Evolutionary conservation across 805 yeast genomes (phyloP).

Genomic region (Kuraishia ogatae): DNA sequence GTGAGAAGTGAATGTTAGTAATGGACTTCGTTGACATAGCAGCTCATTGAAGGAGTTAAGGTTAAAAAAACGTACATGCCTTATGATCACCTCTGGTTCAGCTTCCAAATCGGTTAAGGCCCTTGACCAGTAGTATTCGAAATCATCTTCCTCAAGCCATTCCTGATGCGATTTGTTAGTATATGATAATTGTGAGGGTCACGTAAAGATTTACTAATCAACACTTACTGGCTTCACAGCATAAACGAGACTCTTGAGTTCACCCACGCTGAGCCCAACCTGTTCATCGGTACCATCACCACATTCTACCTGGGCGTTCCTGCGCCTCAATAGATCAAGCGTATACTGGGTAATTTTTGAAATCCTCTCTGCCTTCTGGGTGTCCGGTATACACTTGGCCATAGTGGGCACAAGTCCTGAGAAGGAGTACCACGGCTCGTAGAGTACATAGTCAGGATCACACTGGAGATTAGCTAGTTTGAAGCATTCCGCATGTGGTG

Average conservation of each 20-base stretch:
- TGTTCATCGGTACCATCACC: constrained; percentile 22
- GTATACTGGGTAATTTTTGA: constrained; percentile 60
- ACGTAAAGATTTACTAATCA: constrained; percentile 41
- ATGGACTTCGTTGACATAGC: not conserved
- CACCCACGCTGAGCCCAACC: constrained; percentile 46
- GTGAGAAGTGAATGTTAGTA: not conserved
- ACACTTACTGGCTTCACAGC: constrained; percentile 33
- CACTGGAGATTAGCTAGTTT: constrained; percentile 55
- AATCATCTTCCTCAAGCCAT: constrained; percentile 47
- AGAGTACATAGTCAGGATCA: constrained; percentile 51
- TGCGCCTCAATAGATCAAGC: constrained; percentile 52
- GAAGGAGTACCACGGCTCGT: constrained; percentile 44
- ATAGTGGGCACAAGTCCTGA: constrained; percentile 52
- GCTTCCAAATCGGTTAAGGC: constrained; percentile 51
- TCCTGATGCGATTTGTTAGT: constrained; percentile 34
- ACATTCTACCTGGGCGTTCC: constrained; percentile 49
- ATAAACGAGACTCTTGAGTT: constrained; percentile 57
- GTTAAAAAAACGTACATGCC: constrained; percentile 28
- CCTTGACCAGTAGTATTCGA: constrained; percentile 65
- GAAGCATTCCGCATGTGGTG: constrained; percentile 71
- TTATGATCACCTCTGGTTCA: constrained; percentile 67
- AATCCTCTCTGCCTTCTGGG: constrained; percentile 57
- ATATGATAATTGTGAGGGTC: constrained; percentile 32
- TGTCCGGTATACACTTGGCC: constrained; percentile 68
- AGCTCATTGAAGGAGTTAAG: not conserved